A percentile compares a stretch with the other conserved stretches of the same genome.
Evolutionary conservation across 1,284 basidiomycete genomes (phyloP).

Genomic region (Tremellales sp.): DNA sequence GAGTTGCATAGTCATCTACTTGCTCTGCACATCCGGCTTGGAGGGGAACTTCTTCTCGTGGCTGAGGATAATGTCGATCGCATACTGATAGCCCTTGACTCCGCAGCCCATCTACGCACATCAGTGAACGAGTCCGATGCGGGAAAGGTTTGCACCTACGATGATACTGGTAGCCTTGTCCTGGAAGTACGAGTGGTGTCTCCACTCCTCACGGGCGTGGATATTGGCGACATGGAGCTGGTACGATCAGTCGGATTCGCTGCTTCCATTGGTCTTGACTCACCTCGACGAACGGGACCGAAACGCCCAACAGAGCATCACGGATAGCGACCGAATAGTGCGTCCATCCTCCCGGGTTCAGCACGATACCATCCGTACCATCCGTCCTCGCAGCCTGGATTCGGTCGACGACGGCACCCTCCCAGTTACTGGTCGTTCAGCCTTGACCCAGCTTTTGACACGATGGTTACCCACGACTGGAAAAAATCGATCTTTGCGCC

Average conservation of each 20-base stretch:
- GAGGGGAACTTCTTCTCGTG: slow-evolving; percentile 21
- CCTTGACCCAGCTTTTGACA: not conserved
- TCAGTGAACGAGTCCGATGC: not conserved
- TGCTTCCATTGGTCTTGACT: not conserved
- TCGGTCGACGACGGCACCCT: slow-evolving; percentile 42
- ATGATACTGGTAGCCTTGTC: slow-evolving; percentile 41
- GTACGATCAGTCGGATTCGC: not conserved
- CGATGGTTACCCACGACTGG: slow-evolving; percentile 24
- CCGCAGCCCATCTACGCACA: slow-evolving; percentile 17
- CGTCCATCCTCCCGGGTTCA: slow-evolving; percentile 43
- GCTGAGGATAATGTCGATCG: slow-evolving; percentile 16
- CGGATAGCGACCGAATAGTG: slow-evolving; percentile 43
- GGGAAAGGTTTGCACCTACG: slow-evolving; percentile 7
- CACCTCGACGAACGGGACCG: slow-evolving; percentile 45
- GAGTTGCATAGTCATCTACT: too few relatives aligned
- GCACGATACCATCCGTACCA: slow-evolving; percentile 34
- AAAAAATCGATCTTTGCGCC: slow-evolving; percentile 23
- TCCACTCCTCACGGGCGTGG: slow-evolving; percentile 42
- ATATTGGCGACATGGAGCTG: slow-evolving; percentile 42
- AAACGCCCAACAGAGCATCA: slow-evolving; percentile 36
- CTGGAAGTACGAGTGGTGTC: slow-evolving; percentile 44
- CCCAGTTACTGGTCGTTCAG: slow-evolving; percentile 37
- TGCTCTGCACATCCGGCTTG: slow-evolving; percentile 1
- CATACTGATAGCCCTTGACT: slow-evolving; percentile 16
- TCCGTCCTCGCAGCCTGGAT: slow-evolving; percentile 37